Evolutionary conservation across 2,329 filamentous ascomycete genomes (phyloP).

Genomic region (Botryotinia convoluta): DNA sequence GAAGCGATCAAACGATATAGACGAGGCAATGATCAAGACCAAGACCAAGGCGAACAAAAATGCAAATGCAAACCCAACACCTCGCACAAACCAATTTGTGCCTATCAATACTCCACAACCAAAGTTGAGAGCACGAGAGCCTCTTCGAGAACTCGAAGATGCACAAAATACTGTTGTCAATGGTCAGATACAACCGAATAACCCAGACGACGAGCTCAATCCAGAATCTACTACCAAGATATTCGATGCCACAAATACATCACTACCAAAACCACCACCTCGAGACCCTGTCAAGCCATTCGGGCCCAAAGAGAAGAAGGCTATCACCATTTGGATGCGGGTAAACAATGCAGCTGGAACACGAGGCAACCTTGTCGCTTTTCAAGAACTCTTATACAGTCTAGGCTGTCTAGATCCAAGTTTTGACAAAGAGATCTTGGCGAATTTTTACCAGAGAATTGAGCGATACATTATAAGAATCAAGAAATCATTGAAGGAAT

Average conservation of each 20-base stretch:
- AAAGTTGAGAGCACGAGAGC: neutral
- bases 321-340: neutral
- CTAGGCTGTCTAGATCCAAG: conserved; percentile 1
- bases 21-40: neutral
- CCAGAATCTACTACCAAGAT: neutral
- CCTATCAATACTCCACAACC: neutral
- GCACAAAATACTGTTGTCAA: no score
- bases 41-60: neutral
- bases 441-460: neutral
- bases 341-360: neutral
- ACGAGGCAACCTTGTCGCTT: neutral
- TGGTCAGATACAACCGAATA: neutral
- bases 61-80: neutral
- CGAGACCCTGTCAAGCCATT: neutral
- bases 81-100: neutral
- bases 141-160: neutral
- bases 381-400: neutral
- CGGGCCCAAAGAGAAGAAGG: neutral
- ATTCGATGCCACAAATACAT: no score
- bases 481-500: conserved; percentile 1
- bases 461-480: neutral
- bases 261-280: neutral
- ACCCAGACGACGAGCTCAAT: neutral
- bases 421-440: neutral
- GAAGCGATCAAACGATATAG: neutral